phyloP scores from a whole-genome alignment of 1,284 basidiomycete species.

The Binderoboletus segoi region DNA sequence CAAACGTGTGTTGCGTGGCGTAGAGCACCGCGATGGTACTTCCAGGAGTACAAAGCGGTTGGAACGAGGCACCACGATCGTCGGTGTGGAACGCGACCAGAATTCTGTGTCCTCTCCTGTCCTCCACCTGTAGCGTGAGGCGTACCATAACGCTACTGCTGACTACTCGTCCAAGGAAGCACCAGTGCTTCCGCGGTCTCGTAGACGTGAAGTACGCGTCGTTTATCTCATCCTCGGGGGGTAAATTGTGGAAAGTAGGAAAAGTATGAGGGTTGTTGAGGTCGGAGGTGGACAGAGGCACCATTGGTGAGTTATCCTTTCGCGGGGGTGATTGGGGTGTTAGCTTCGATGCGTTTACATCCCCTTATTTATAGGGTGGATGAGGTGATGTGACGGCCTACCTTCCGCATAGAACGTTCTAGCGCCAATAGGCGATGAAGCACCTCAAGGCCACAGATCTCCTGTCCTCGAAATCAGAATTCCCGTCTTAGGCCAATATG shows the following conservation, averaged over 20 bases:
- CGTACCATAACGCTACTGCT: constrained; percentile 27
- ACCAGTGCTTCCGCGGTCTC: constrained; percentile 33
- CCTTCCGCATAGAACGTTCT: constrained; percentile 5
- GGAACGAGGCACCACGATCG: constrained; percentile 32
- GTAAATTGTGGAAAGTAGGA: constrained; percentile 27
- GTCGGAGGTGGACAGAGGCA: constrained; percentile 25
- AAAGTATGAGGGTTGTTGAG: constrained; percentile 31
- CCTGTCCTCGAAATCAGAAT: not conserved
- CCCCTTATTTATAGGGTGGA: constrained; percentile 22
- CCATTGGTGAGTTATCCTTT: constrained; percentile 18
- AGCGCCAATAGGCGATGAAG: constrained; percentile 4
- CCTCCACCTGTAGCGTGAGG: constrained; percentile 31
- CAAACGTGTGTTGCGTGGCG: constrained; percentile 32
- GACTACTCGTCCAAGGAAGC: constrained; percentile 32
- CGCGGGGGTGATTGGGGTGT: not conserved
- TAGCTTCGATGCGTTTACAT: not conserved
- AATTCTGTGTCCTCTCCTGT: constrained; percentile 28
- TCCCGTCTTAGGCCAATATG: not conserved
- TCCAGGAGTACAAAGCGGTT: constrained; percentile 26
- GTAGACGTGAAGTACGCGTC: constrained; percentile 23
- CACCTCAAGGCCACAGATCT: not conserved
- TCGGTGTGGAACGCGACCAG: constrained; percentile 36
- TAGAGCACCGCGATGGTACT: constrained; percentile 36
- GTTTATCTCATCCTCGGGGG: constrained; percentile 24
- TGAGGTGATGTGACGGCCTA: constrained; percentile 1